Evolutionary conservation across 1,284 basidiomycete genomes (phyloP).

Genomic region (Neolentinus lepideus): DNA sequence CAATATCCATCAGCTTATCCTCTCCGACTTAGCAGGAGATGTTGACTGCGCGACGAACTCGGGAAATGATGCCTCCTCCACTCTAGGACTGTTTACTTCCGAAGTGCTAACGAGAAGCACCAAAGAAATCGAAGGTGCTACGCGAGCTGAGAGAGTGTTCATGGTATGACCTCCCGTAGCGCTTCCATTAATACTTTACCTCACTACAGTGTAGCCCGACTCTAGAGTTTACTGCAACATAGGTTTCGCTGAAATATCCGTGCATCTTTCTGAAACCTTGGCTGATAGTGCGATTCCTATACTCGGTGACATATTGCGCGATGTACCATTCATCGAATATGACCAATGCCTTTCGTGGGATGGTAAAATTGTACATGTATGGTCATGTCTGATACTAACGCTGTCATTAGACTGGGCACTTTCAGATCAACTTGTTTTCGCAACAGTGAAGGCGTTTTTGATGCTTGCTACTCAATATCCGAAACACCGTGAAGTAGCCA

Average conservation of each 20-base stretch:
- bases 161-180: slow-evolving; percentile 39
- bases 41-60: slow-evolving; percentile 43
- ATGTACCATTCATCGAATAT: slow-evolving; percentile 69
- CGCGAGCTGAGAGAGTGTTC: slow-evolving; percentile 32
- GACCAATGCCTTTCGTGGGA: slow-evolving; percentile 73
- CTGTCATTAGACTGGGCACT: slow-evolving; percentile 61
- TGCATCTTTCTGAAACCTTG: slow-evolving; percentile 51
- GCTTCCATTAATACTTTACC: not conserved
- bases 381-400: not conserved
- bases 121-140: slow-evolving; percentile 13
- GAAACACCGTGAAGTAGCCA: slow-evolving; percentile 38
- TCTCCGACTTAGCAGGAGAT: slow-evolving; percentile 73
- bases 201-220: slow-evolving; percentile 30
- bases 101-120: slow-evolving; percentile 44
- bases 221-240: slow-evolving; percentile 70
- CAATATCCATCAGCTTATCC: slow-evolving; percentile 75
- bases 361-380: slow-evolving; percentile 33
- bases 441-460: slow-evolving; percentile 68
- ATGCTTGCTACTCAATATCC: slow-evolving; percentile 50
- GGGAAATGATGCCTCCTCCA: slow-evolving; percentile 27
- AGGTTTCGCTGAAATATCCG: slow-evolving; percentile 67
- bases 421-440: slow-evolving; percentile 74
- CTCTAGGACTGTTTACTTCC: slow-evolving; percentile 52
- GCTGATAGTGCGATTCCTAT: slow-evolving; percentile 44
- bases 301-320: slow-evolving; percentile 58